A percentile compares a stretch with the other conserved stretches of the same genome.
Conservation (phyloP, 1,284 basidiomycete species). For the Austropuccinia psidii region DNA sequence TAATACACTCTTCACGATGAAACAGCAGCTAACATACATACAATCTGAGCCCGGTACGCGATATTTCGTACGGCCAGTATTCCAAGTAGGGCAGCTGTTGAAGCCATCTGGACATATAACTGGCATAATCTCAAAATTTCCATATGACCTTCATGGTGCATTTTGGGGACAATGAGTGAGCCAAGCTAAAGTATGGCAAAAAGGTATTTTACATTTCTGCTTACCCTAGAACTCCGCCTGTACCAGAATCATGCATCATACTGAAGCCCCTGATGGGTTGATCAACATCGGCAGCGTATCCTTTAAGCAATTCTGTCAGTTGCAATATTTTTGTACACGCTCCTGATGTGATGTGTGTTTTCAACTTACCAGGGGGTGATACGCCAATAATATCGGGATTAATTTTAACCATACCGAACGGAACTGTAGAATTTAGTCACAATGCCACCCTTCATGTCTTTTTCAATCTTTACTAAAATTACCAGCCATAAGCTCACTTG, state of each 20-base stretch:
- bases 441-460: not conserved
- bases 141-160: not conserved
- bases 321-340: too few relatives aligned
- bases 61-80: not conserved
- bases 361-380: slow-evolving; percentile 41
- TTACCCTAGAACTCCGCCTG: too few relatives aligned
- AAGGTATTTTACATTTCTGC: too few relatives aligned
- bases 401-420: slow-evolving; percentile 44
- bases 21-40: not conserved
- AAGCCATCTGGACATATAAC: not conserved
- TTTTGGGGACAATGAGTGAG: too few relatives aligned
- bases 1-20: too few relatives aligned
- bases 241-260: slow-evolving; percentile 55
- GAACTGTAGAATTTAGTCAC: slow-evolving; percentile 37
- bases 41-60: not conserved
- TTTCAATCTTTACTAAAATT: too few relatives aligned
- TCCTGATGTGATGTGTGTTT: not conserved
- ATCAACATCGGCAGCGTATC: too few relatives aligned
- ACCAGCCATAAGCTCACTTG: too few relatives aligned
- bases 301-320: too few relatives aligned
- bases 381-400: slow-evolving; percentile 40
- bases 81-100: not conserved
- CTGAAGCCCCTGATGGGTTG: slow-evolving; percentile 50
- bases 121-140: not conserved
- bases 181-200: too few relatives aligned